Conservation (phyloP, 768 basidiomycete genomes). For the Lentinula sp. region DNA sequence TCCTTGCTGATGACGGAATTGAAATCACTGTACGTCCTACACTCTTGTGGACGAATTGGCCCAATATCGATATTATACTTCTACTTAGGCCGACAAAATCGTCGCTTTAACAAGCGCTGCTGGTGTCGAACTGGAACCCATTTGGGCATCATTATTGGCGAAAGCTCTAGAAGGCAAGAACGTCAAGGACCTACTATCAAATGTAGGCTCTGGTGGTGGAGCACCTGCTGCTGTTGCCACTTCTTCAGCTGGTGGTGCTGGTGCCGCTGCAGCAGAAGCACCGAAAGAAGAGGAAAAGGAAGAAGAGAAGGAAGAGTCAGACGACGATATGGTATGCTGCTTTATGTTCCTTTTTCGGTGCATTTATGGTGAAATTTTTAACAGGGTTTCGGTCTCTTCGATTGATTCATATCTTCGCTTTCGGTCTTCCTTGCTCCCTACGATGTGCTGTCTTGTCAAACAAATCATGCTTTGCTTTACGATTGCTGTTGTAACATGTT, state of each 20-base stretch:
- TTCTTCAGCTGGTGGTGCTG: conserved; percentile 50
- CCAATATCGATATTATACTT: neutral
- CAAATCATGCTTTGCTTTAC: neutral
- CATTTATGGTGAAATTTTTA: neutral
- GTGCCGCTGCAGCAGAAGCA: conserved; percentile 64
- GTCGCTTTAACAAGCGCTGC: conserved; percentile 79
- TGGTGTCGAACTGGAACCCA: conserved; percentile 82
- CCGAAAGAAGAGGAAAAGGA: conserved; percentile 79
- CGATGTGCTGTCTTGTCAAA: neutral
- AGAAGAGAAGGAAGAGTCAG: conserved; percentile 85
- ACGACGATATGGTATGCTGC: conserved; percentile 78
- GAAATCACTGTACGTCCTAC: conserved; percentile 85
- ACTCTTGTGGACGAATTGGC: neutral
- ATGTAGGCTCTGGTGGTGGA: conserved; percentile 90
- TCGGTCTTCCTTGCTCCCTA: neutral
- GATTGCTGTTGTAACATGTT: neutral
- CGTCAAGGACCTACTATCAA: conserved; percentile 91
- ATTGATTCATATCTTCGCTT: conserved; percentile 42
- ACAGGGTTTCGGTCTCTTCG: conserved; percentile 96
- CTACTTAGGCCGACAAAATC: conserved; percentile 83
- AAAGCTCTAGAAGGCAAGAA: conserved; percentile 98
- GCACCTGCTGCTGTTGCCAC: conserved; percentile 65
- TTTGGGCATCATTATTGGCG: conserved; percentile 96
- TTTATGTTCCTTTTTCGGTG: neutral
- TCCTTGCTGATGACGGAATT: conserved; percentile 94